phyloP scores from a whole-genome alignment of 2,329 filamentous ascomycete species.

The Hypoxylon rubiginosum region DNA sequence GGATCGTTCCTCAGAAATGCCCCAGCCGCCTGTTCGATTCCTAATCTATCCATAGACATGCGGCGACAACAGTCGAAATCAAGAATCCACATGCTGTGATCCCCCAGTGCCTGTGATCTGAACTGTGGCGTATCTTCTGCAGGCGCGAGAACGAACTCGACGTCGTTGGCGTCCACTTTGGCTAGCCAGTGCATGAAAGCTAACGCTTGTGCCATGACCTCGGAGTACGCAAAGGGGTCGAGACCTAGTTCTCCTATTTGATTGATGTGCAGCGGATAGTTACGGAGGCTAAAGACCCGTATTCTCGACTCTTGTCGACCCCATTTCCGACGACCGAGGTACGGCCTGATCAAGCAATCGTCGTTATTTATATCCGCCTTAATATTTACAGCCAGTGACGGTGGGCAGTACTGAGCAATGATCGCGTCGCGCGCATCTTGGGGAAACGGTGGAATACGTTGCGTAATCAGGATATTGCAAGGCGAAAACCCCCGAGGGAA shows the following conservation, averaged over 20 bases:
- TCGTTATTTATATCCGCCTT: slow-evolving; percentile 51
- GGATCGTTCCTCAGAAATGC: slow-evolving; percentile 66
- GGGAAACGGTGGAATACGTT: slow-evolving; percentile 47
- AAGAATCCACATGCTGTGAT: slow-evolving; percentile 59
- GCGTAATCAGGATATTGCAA: slow-evolving; percentile 50
- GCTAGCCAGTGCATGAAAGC: slow-evolving; percentile 62
- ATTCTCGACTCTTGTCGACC: neutral
- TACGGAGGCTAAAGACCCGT: slow-evolving; percentile 59
- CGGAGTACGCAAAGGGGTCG: slow-evolving; percentile 53
- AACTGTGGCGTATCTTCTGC: slow-evolving; percentile 4
- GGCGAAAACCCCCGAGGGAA: slow-evolving; percentile 40
- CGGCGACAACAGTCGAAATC: slow-evolving; percentile 61
- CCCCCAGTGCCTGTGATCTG: slow-evolving; percentile 43
- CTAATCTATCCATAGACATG: slow-evolving; percentile 55
- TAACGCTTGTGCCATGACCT: slow-evolving; percentile 57
- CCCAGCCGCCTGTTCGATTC: slow-evolving; percentile 57
- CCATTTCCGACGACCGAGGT: slow-evolving; percentile 58
- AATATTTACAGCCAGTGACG: neutral
- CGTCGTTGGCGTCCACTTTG: slow-evolving; percentile 63
- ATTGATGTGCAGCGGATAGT: slow-evolving; percentile 64
- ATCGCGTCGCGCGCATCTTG: slow-evolving; percentile 36
- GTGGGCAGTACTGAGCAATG: slow-evolving; percentile 38
- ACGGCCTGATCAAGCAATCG: slow-evolving; percentile 65
- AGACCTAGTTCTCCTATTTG: slow-evolving; percentile 62
- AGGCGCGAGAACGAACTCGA: slow-evolving; percentile 67